These are phyloP conservation scores for Ophiorrhiza pumila DNA, from an alignment of 257 asterid genomes.

Conservation along the genomic window DNA sequence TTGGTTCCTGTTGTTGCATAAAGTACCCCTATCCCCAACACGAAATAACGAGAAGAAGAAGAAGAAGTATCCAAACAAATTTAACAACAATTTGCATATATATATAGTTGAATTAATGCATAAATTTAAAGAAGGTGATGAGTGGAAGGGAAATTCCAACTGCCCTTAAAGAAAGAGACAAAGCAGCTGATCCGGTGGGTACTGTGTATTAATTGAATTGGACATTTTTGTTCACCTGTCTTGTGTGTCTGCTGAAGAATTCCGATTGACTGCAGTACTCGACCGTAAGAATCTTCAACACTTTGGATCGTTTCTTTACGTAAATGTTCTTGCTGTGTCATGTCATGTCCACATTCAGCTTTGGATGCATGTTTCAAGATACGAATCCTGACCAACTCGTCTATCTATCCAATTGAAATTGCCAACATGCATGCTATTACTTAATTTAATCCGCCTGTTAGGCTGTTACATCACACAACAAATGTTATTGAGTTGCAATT, in stretches of 20 bases:
- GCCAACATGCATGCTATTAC: slow-evolving; percentile 3
- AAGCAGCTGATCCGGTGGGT: slow-evolving; percentile 15
- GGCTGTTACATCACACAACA: background rate
- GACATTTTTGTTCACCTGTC: slow-evolving; percentile 1
- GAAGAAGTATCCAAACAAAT: background rate
- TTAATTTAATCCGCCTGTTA: background rate
- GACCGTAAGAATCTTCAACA: slow-evolving; percentile 22
- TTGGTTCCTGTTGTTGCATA: too few relatives aligned
- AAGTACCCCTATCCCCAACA: too few relatives aligned
- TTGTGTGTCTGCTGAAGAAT: background rate
- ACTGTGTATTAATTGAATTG: background rate
- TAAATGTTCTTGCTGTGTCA: too few relatives aligned
- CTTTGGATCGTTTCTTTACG: background rate
- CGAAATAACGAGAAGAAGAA: too few relatives aligned
- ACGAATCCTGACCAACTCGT: background rate
- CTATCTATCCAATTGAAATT: background rate
- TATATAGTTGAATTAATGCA: background rate
- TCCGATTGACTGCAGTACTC: slow-evolving; percentile 6
- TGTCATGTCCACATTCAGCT: slow-evolving; percentile 2
- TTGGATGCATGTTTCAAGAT: background rate
- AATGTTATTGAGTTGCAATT: background rate
- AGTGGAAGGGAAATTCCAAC: background rate
- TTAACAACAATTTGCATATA: background rate
- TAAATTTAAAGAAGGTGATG: background rate
- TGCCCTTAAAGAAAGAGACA: slow-evolving; percentile 9